Conservation (phyloP, 2,329 filamentous ascomycete species). For the Rhynchosporium graminicola region DNA sequence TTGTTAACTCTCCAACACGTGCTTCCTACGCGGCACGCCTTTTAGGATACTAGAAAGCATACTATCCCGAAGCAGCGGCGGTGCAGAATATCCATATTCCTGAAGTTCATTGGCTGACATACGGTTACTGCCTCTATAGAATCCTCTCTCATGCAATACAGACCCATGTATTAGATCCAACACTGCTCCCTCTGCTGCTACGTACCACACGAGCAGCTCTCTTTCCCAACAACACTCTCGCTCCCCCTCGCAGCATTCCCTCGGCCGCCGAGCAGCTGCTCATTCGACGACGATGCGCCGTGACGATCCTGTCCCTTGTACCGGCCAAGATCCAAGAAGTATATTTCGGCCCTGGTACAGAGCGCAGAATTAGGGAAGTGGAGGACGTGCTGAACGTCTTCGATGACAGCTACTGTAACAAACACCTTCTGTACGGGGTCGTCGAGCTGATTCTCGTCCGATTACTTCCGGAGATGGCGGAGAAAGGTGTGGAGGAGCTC, state of each 20-base stretch:
- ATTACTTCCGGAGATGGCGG: slow-evolving; percentile 79
- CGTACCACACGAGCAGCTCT: slow-evolving; percentile 73
- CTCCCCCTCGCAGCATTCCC: slow-evolving; percentile 62
- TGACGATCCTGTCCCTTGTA: slow-evolving; percentile 52
- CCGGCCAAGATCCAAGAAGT: slow-evolving; percentile 43
- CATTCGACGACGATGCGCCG: slow-evolving; percentile 68
- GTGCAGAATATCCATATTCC: neutral
- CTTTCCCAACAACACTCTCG: slow-evolving; percentile 83
- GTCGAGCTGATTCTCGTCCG: slow-evolving; percentile 81
- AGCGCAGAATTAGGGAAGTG: slow-evolving; percentile 40
- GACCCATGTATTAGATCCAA: slow-evolving; percentile 61
- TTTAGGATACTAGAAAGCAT: neutral
- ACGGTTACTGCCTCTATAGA: slow-evolving; percentile 27
- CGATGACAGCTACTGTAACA: slow-evolving; percentile 85
- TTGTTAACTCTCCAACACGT: slow-evolving; percentile 18
- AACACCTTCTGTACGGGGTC: slow-evolving; percentile 81
- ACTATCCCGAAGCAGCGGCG: neutral
- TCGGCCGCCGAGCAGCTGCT: slow-evolving; percentile 59
- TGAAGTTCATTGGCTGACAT: slow-evolving; percentile 28
- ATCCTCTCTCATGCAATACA: slow-evolving; percentile 58
- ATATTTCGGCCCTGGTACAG: slow-evolving; percentile 47
- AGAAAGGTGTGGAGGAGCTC: slow-evolving; percentile 69
- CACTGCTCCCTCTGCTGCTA: slow-evolving; percentile 65
- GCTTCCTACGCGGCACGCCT: slow-evolving; percentile 16
- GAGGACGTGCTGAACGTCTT: slow-evolving; percentile 70